These are phyloP conservation scores for Lipomyces japonicus DNA, from an alignment of 805 yeast genomes.

Conservation along the genomic window DNA sequence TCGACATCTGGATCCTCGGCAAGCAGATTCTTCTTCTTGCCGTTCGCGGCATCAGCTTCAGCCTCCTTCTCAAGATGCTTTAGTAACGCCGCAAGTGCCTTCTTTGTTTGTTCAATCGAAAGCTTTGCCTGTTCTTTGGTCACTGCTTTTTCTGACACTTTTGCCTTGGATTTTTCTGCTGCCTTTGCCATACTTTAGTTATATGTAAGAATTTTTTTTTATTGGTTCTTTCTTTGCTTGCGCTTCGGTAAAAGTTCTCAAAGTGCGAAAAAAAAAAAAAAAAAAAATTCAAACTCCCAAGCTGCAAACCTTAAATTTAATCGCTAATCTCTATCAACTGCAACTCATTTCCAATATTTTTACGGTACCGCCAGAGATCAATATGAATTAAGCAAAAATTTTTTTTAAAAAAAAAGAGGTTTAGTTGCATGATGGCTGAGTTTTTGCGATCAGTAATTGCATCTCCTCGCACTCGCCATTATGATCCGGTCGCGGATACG, in stretches of 20 bases:
- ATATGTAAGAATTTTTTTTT: neutral
- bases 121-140: slow-evolving; percentile 4
- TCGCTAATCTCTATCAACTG: too few relatives aligned
- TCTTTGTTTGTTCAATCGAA: slow-evolving; percentile 32
- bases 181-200: neutral
- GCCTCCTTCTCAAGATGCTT: slow-evolving; percentile 48
- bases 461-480: slow-evolving; percentile 32
- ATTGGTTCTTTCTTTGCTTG: neutral
- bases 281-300: neutral
- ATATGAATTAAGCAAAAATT: too few relatives aligned
- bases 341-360: too few relatives aligned
- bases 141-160: neutral
- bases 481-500: slow-evolving; percentile 36
- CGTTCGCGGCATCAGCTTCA: slow-evolving; percentile 33
- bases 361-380: too few relatives aligned
- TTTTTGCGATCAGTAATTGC: slow-evolving; percentile 34
- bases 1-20: slow-evolving; percentile 53
- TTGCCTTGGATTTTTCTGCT: neutral
- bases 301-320: too few relatives aligned
- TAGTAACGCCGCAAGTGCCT: slow-evolving; percentile 53
- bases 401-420: too few relatives aligned
- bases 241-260: too few relatives aligned
- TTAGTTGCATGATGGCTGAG: slow-evolving; percentile 57
- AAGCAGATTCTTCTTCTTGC: slow-evolving; percentile 43
- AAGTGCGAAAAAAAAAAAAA: neutral